A percentile compares a stretch with the other conserved stretches of the same genome.
Evolutionary conservation across 176 grass and related monocot genomes (phyloP).

Genomic region (Musa schizocarpa): DNA sequence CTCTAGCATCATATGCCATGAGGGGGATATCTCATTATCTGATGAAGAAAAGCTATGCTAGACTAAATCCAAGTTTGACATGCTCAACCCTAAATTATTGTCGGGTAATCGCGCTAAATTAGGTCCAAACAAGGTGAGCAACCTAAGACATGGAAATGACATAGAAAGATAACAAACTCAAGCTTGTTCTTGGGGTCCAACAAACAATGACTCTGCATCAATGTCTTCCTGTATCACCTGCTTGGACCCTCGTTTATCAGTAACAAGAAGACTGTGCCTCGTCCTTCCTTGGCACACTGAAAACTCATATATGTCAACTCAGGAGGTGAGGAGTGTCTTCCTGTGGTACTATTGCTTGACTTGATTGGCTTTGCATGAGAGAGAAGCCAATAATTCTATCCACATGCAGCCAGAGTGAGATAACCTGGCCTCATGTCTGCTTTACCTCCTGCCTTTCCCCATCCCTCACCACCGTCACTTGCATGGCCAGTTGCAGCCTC

Average conservation of each 20-base stretch:
- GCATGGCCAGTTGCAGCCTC: not conserved
- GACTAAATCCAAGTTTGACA: not conserved
- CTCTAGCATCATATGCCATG: not conserved
- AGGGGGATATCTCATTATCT: not conserved
- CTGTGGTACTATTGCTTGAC: not conserved
- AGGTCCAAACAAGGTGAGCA: too few relatives aligned
- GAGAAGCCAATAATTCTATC: not conserved
- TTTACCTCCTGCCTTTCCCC: too few relatives aligned
- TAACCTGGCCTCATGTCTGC: not conserved
- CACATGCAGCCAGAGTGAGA: not conserved
- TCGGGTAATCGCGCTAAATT: too few relatives aligned
- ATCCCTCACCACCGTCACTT: not conserved
- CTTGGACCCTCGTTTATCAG: not conserved
- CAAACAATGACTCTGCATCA: not conserved
- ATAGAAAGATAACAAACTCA: too few relatives aligned
- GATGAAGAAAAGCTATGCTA: not conserved
- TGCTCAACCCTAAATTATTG: too few relatives aligned
- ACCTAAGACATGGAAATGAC: too few relatives aligned
- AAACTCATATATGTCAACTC: slow-evolving; percentile 4
- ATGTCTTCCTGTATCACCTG: not conserved
- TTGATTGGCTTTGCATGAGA: not conserved
- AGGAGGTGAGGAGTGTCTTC: not conserved
- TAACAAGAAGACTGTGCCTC: not conserved
- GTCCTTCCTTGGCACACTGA: not conserved
- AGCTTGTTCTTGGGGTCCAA: not conserved